A percentile compares a stretch with the other conserved stretches of the same genome.
These are phyloP conservation scores for Suillus subluteus DNA, from an alignment of 768 basidiomycete genomes.

Conservation along the genomic window DNA sequence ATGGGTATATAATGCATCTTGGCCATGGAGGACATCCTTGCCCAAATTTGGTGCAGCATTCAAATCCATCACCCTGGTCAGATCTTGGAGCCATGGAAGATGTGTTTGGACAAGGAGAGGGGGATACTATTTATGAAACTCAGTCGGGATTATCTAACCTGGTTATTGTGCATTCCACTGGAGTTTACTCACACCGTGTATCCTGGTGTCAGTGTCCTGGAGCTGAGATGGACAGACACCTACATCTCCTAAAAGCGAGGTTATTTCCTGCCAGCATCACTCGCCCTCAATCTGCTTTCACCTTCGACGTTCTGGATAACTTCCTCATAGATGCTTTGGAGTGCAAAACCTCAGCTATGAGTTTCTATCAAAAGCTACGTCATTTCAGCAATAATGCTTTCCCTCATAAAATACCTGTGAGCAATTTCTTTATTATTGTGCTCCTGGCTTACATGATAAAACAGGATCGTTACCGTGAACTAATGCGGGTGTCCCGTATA, in stretches of 20 bases:
- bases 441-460: too few species aligned
- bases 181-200: slow-evolving; percentile 5
- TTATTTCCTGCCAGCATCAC: slow-evolving; percentile 19
- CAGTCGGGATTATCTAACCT: slow-evolving; percentile 2
- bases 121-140: not conserved
- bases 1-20: slow-evolving; percentile 21
- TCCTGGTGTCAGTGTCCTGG: slow-evolving; percentile 6
- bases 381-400: not conserved
- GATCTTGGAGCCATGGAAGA: not conserved
- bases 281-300: slow-evolving; percentile 22
- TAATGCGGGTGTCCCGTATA: not conserved
- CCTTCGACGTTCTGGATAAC: slow-evolving; percentile 23
- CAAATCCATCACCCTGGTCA: not conserved
- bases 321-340: slow-evolving; percentile 15
- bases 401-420: not conserved
- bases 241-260: slow-evolving; percentile 16
- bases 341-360: slow-evolving; percentile 1
- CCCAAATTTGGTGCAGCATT: slow-evolving; percentile 5
- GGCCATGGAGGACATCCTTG: slow-evolving; percentile 27
- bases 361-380: not conserved
- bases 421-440: too few species aligned
- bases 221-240: not conserved
- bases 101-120: not conserved
- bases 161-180: slow-evolving; percentile 8
- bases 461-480: too few species aligned